A percentile compares a stretch with the other conserved stretches of the same genome.
phyloP scores from a whole-genome alignment of 148 eudicot genomes.

The Rhododendron molle region DNA sequence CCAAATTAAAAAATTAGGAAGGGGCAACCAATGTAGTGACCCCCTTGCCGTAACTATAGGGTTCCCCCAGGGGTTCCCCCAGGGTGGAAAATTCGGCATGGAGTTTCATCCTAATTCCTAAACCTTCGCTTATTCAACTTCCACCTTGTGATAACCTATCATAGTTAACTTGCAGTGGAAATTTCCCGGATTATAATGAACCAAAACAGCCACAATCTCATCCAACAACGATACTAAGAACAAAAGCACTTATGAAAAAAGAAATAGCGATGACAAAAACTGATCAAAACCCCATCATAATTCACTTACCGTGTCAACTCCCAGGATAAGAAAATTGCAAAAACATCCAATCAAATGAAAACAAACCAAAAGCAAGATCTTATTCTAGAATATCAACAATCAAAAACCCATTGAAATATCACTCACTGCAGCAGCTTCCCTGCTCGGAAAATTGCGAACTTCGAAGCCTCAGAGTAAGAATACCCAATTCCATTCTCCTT shows the following conservation, averaged over 20 bases:
- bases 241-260: neutral
- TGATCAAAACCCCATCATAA: neutral
- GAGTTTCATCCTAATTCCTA: neutral
- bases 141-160: neutral
- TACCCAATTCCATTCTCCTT: conserved; percentile 58
- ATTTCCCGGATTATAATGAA: neutral
- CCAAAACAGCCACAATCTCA: neutral
- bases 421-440: conserved; percentile 60
- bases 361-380: neutral
- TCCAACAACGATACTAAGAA: neutral
- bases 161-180: neutral
- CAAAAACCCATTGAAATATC: neutral
- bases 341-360: neutral
- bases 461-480: conserved; percentile 59
- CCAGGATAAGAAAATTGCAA: neutral
- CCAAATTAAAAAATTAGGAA: no score
- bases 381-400: neutral
- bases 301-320: neutral
- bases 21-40: neutral
- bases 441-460: conserved; percentile 65
- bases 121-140: neutral
- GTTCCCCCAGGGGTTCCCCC: neutral
- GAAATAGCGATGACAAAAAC: neutral
- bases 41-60: neutral
- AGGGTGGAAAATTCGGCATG: neutral